Percentiles rank a stretch among this genome's conserved stretches.
Evolutionary conservation across 768 basidiomycete genomes (phyloP).

Genomic region (Suillus cothurnatus): DNA sequence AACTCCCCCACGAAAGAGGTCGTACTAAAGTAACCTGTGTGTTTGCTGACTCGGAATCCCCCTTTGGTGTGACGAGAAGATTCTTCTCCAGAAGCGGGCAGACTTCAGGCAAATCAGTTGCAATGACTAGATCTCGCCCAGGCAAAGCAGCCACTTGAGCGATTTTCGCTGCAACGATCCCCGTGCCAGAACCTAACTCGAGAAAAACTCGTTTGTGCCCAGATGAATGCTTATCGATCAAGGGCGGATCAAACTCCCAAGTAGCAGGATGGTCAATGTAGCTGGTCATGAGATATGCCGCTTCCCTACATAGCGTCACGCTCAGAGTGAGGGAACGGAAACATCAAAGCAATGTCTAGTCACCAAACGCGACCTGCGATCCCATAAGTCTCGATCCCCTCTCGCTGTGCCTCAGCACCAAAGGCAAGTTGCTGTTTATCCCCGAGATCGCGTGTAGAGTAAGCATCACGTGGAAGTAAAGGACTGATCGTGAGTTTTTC

Average conservation of each 20-base stretch:
- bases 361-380: conserved; percentile 89
- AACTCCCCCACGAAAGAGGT: conserved; percentile 74
- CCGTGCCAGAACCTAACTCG: conserved; percentile 82
- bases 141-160: conserved; percentile 43
- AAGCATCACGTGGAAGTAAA: not conserved
- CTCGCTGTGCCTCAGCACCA: conserved; percentile 44
- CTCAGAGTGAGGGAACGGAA: conserved; percentile 17
- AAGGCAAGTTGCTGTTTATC: conserved; percentile 20
- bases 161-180: conserved; percentile 55
- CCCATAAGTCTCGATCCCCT: conserved; percentile 70
- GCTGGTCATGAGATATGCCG: conserved; percentile 57
- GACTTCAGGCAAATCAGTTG: conserved; percentile 82
- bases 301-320: conserved; percentile 58
- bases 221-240: conserved; percentile 29
- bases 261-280: conserved; percentile 49
- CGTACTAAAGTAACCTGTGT: conserved; percentile 37
- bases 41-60: not conserved
- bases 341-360: conserved; percentile 21
- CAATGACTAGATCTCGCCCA: conserved; percentile 38
- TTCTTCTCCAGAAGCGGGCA: conserved; percentile 50
- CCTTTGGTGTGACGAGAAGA: conserved; percentile 18
- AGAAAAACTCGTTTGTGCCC: conserved; percentile 43
- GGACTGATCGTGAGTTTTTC: not conserved
- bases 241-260: conserved; percentile 57
- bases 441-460: no score